Evolutionary conservation across 345 rosid species (phyloP).

Genomic region (Syzygium grande): DNA sequence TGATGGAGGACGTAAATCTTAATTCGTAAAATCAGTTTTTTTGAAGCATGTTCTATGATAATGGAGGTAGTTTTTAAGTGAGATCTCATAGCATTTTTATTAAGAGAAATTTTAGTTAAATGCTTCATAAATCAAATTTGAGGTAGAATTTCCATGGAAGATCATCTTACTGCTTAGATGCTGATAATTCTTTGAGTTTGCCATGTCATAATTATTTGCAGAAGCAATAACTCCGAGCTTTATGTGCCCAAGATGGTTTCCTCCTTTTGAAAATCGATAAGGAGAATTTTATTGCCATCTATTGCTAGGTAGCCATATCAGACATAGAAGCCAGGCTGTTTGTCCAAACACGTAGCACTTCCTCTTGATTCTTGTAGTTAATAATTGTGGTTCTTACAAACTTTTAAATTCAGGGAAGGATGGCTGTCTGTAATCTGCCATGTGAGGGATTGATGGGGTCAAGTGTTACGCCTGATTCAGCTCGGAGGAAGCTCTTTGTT

Average conservation of each 20-base stretch:
- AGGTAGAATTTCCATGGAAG: neutral
- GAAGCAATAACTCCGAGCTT: neutral
- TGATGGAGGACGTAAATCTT: neutral
- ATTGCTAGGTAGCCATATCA: neutral
- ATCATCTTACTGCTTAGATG: neutral
- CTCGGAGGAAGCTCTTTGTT: slow-evolving; percentile 55
- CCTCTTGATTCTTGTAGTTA: neutral
- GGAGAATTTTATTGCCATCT: neutral
- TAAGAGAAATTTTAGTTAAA: neutral
- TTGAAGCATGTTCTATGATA: neutral
- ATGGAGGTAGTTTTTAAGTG: neutral
- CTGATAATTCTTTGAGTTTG: neutral
- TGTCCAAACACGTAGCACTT: neutral
- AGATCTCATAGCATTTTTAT: neutral
- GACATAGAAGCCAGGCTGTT: neutral
- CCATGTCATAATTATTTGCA: neutral
- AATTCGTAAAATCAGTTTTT: too few species aligned
- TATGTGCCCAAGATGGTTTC: neutral
- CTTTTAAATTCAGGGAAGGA: slow-evolving; percentile 35
- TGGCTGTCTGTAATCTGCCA: slow-evolving; percentile 61
- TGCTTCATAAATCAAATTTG: neutral
- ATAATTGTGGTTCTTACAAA: neutral
- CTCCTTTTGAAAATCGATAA: neutral
- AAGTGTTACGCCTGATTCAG: slow-evolving; percentile 31
- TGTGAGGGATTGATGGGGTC: slow-evolving; percentile 50